Conservation (phyloP, 192 early-diverging fungal genomes). For the Coemansia asiatica region DNA sequence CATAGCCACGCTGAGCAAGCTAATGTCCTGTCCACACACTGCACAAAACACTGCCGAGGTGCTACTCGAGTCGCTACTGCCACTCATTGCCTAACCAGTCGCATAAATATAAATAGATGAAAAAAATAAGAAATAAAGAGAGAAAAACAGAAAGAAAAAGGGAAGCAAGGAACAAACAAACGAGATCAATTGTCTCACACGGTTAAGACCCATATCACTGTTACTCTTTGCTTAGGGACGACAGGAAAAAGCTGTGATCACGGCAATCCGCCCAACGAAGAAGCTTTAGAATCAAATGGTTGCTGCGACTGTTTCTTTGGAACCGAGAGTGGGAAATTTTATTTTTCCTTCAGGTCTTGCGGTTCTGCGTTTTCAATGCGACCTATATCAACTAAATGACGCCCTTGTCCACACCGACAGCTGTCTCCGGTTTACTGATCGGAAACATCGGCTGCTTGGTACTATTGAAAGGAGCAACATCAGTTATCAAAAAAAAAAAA, state of each 20-base stretch:
- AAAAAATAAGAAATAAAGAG: background rate
- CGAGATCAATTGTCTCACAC: background rate
- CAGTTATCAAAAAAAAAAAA: background rate
- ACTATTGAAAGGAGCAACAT: conserved; percentile 33
- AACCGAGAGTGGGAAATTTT: conserved; percentile 27
- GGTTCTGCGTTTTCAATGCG: conserved; percentile 24
- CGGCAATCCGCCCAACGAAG: background rate
- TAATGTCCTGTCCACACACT: conserved; percentile 30
- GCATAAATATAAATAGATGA: background rate
- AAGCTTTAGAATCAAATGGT: conserved; percentile 31
- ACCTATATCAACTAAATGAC: conserved; percentile 30
- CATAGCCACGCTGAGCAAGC: conserved; percentile 11
- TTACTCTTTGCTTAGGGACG: background rate
- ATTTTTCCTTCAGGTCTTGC: conserved; percentile 22
- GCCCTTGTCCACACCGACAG: conserved; percentile 47
- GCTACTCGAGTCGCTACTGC: background rate
- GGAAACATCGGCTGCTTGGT: conserved; percentile 20
- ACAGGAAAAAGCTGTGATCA: conserved; percentile 1
- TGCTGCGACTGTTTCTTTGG: conserved; percentile 23
- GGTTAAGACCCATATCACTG: background rate
- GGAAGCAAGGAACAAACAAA: conserved; percentile 1
- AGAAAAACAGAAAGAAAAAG: background rate
- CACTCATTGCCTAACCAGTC: background rate
- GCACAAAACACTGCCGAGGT: conserved; percentile 16
- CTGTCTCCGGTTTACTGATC: background rate